phyloP scores from a whole-genome alignment of 305 asterid species.

The Euphrasia arctica region DNA sequence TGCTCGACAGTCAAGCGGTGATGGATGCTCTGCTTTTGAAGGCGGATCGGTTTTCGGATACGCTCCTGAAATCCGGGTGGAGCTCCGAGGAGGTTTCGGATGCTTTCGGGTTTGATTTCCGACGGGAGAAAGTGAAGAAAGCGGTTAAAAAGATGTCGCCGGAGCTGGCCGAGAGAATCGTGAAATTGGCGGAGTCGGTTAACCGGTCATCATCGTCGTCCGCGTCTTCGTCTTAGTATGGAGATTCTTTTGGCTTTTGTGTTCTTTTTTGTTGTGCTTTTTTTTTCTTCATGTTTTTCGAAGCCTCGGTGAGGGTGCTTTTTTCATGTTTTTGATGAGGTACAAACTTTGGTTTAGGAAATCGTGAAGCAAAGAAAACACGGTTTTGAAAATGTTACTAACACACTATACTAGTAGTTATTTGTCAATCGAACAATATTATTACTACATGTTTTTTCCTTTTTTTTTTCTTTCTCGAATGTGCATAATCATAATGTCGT shows the following conservation, averaged over 20 bases:
- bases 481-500: too few species aligned
- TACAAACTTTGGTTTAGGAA: constrained; percentile 39
- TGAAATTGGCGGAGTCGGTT: constrained; percentile 30
- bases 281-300: constrained; percentile 30
- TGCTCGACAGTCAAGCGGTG: constrained; percentile 79
- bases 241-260: constrained; percentile 32
- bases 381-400: constrained; percentile 16
- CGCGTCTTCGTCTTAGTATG: constrained; percentile 12
- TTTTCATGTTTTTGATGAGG: constrained; percentile 24
- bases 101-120: constrained; percentile 77
- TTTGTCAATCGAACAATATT: constrained; percentile 16
- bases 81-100: constrained; percentile 95
- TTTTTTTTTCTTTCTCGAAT: too few species aligned
- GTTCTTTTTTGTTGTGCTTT: constrained; percentile 13
- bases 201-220: constrained; percentile 34
- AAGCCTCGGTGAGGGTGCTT: constrained; percentile 32
- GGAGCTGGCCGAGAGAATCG: constrained; percentile 61
- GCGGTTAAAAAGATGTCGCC: constrained; percentile 69
- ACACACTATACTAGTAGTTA: not conserved
- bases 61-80: constrained; percentile 88
- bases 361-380: constrained; percentile 27
- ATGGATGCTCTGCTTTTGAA: constrained; percentile 77
- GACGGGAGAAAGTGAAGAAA: constrained; percentile 61
- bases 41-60: constrained; percentile 88
- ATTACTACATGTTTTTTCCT: not conserved